These are phyloP conservation scores for Suhomyces terraborum DNA, from an alignment of 1,139 yeast genomes.

Conservation along the genomic window DNA sequence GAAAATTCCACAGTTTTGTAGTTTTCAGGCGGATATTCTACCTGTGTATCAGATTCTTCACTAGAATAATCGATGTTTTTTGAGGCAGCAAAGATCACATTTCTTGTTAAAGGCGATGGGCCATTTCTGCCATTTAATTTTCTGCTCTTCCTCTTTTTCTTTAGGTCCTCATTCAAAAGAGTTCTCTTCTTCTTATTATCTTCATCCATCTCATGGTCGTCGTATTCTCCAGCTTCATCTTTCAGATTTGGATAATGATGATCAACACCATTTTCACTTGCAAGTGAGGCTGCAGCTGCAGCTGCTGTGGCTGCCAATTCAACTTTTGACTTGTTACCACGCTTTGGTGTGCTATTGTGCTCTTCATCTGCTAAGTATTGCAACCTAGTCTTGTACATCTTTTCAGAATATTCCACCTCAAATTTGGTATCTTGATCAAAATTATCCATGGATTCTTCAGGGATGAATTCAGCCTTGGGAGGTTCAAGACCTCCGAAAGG, in stretches of 20 bases:
- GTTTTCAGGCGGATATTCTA: slow-evolving; percentile 6
- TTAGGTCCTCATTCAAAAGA: slow-evolving; percentile 12
- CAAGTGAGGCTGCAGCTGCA: slow-evolving; percentile 10
- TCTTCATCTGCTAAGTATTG: slow-evolving; percentile 55
- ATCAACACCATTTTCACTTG: slow-evolving; percentile 20
- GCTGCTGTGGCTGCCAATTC: slow-evolving; percentile 23
- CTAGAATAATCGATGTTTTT: slow-evolving; percentile 5
- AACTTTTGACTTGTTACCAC: slow-evolving; percentile 36
- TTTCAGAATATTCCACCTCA: slow-evolving; percentile 71
- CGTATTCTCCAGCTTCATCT: slow-evolving; percentile 9
- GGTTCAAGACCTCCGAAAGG: slow-evolving; percentile 63
- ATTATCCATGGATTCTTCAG: slow-evolving; percentile 37
- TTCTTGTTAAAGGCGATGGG: slow-evolving; percentile 24
- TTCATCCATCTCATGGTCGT: slow-evolving; percentile 7
- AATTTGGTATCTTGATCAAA: slow-evolving; percentile 71
- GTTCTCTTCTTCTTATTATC: slow-evolving; percentile 16
- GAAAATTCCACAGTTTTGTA: slow-evolving; percentile 11
- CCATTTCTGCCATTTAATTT: slow-evolving; percentile 9
- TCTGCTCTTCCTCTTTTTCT: slow-evolving; percentile 13
- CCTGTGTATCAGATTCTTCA: slow-evolving; percentile 7
- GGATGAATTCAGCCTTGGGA: slow-evolving; percentile 50
- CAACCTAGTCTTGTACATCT: slow-evolving; percentile 64
- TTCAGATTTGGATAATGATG: slow-evolving; percentile 12
- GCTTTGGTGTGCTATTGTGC: slow-evolving; percentile 35
- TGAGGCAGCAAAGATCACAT: slow-evolving; percentile 14